Base-by-base conservation (phyloP, 108 stramenopile genomes). In the Aurantiochytrium sp. region DNA sequence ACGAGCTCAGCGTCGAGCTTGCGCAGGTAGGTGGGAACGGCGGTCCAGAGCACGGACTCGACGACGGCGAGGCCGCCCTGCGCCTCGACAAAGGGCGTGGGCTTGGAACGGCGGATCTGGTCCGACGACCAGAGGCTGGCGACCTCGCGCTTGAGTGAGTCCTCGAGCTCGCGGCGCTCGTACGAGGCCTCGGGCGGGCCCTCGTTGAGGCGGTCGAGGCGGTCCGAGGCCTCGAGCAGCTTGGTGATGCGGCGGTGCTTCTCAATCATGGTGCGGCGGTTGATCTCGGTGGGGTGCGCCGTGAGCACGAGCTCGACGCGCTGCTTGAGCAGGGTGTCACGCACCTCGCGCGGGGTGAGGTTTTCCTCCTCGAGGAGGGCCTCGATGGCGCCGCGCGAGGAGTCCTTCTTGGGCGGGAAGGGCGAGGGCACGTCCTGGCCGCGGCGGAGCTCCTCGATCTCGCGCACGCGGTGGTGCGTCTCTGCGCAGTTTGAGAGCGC, bases 251-350 rank as follows among this genome's bases (percentile, higher is more conserved):
- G 88, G 36, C 89, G 90, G 85, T 92, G 68, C 91, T 92, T 92
- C 4, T 32, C 93, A 37, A 98, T 90, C 68, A 96, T 90, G 0
- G 97, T 97, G 45, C 97, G 93, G 30, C 98, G 95, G 91, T 98
- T 97, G 68, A 98, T 96, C 92, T 98, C 96, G 19, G 98, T 98
- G 6, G 98, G 98, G 90, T 98, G 98, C 22, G 98, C 98, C 55
- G 98, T 98, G 85, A 98, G 91, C 21, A 98, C 97, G 85, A 98
- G 93, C 93, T 98, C 97, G 36, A 96, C 95, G 89, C 94, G 95
- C 92, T 98, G 97, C 55, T 69, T 92, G 68, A 90, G 87, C n/a
- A 98, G 87, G 88, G 94, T 94, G n/a, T 96, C 88, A 87, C 90
- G 93, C 73, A 98, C 95, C 90, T 95, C 89, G 34, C 96, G 92